Evolutionary conservation across 2,329 filamentous ascomycete genomes (phyloP).

Genomic region (Blastomyces silverae): DNA sequence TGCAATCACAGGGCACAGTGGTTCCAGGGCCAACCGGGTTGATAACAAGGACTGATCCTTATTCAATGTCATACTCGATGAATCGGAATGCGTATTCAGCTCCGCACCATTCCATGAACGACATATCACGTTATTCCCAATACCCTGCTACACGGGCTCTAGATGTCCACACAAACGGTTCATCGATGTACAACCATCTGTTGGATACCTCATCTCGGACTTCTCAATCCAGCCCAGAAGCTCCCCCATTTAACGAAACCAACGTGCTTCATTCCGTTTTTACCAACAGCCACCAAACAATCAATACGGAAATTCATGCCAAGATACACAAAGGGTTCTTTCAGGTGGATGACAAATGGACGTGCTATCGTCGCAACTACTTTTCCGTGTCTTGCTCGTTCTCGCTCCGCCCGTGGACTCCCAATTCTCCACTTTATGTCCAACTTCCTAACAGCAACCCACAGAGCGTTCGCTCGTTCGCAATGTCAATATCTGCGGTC

Average conservation of each 20-base stretch:
- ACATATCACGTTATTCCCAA: slow-evolving; percentile 31
- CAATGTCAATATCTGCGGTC: slow-evolving; percentile 76
- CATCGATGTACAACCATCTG: slow-evolving; percentile 29
- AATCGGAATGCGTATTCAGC: slow-evolving; percentile 31
- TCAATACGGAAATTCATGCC: slow-evolving; percentile 68
- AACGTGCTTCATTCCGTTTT: slow-evolving; percentile 32
- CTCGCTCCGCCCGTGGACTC: slow-evolving; percentile 57
- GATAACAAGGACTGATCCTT: slow-evolving; percentile 38
- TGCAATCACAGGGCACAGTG: slow-evolving; percentile 30
- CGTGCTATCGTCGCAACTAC: slow-evolving; percentile 86
- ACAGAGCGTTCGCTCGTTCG: slow-evolving; percentile 63
- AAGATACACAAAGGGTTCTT: slow-evolving; percentile 90
- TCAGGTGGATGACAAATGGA: slow-evolving; percentile 73
- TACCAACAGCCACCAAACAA: slow-evolving; percentile 35
- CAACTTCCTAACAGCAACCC: slow-evolving; percentile 41
- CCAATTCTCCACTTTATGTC: slow-evolving; percentile 52
- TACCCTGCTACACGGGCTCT: slow-evolving; percentile 32
- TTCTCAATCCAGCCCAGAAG: slow-evolving; percentile 31
- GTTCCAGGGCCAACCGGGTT: slow-evolving; percentile 28
- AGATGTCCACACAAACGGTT: slow-evolving; percentile 30
- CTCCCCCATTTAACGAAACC: slow-evolving; percentile 41
- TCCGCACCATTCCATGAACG: slow-evolving; percentile 27
- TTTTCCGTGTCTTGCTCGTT: slow-evolving; percentile 80
- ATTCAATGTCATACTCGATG: slow-evolving; percentile 32
- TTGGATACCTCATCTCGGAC: slow-evolving; percentile 28